A percentile compares a stretch with the other conserved stretches of the same genome.
phyloP scores from a whole-genome alignment of 139 green algal genomes.

The Tetraselmis chui region DNA sequence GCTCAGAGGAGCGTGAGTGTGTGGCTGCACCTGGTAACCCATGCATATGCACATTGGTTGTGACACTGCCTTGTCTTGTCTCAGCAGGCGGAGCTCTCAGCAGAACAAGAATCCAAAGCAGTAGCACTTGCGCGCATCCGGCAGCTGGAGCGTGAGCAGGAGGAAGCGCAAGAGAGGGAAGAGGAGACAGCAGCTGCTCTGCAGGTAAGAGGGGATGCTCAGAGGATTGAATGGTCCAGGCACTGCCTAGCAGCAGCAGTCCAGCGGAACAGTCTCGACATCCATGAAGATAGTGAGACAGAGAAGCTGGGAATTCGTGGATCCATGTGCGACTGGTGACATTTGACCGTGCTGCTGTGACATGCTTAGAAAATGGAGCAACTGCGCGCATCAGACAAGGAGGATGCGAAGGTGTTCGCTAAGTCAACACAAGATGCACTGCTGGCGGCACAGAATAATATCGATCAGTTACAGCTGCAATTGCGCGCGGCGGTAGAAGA shows the following conservation, averaged over 20 bases:
- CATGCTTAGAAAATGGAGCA: background rate
- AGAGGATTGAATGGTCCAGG: no score
- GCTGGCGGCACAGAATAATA: background rate
- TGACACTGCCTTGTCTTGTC: no score
- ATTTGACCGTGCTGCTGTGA: no score
- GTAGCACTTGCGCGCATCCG: background rate
- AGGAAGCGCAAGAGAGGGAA: background rate
- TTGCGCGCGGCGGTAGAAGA: background rate
- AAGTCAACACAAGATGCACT: background rate
- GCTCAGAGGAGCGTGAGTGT: no score
- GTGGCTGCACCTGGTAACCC: background rate
- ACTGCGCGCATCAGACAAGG: background rate
- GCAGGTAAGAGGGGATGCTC: background rate
- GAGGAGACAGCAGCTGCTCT: background rate
- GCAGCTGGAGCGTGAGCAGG: background rate
- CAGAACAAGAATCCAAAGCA: background rate
- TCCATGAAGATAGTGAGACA: no score
- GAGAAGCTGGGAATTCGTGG: no score
- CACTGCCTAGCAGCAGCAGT: no score
- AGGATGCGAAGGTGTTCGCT: background rate
- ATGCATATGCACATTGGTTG: background rate
- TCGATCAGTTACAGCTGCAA: background rate
- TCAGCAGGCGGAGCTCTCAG: background rate
- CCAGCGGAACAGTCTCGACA: no score
- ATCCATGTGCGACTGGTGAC: no score